A percentile compares a stretch with the other conserved stretches of the same genome.
phyloP scores from a whole-genome alignment of 345 rosid species.

The Dimocarpus longan region DNA sequence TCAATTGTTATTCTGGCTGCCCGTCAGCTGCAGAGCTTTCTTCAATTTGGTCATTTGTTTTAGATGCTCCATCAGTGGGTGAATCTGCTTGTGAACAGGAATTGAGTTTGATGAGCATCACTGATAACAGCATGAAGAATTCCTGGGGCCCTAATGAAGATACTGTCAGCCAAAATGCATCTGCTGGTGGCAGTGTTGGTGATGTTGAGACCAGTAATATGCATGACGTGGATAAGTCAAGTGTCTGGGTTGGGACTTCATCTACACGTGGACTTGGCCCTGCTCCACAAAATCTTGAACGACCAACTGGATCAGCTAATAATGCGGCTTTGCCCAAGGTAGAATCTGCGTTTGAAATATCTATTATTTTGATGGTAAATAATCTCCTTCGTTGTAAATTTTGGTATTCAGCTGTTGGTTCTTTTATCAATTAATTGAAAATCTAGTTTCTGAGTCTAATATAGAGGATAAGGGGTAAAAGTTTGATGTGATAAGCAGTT shows the following conservation, averaged over 20 bases:
- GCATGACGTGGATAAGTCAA: conserved; percentile 34
- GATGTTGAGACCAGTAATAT: conserved; percentile 31
- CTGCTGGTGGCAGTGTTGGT: conserved; percentile 23
- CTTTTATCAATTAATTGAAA: not conserved
- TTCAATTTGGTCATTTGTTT: conserved; percentile 81
- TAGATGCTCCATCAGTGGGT: conserved; percentile 47
- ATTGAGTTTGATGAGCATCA: conserved; percentile 85
- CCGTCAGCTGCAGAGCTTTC: conserved; percentile 91
- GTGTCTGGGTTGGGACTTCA: conserved; percentile 42
- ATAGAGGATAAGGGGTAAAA: not conserved
- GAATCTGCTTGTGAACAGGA: conserved; percentile 76
- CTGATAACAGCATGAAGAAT: conserved; percentile 40
- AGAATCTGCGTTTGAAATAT: conserved; percentile 15
- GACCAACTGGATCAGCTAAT: conserved; percentile 41
- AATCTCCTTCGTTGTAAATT: not conserved
- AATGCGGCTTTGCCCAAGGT: conserved; percentile 58
- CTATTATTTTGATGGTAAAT: conserved; percentile 3
- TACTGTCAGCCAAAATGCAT: conserved; percentile 30
- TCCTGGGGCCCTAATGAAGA: conserved; percentile 42
- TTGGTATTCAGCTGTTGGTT: not conserved
- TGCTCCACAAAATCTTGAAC: conserved; percentile 38
- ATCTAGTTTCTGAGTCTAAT: not conserved
- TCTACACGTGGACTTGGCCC: conserved; percentile 46
- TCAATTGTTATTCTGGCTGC: conserved; percentile 86
- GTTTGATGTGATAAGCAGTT: not conserved